Base-by-base conservation (phyloP, 495 filamentous ascomycete species). In the Aspergillus bridgeri region DNA sequence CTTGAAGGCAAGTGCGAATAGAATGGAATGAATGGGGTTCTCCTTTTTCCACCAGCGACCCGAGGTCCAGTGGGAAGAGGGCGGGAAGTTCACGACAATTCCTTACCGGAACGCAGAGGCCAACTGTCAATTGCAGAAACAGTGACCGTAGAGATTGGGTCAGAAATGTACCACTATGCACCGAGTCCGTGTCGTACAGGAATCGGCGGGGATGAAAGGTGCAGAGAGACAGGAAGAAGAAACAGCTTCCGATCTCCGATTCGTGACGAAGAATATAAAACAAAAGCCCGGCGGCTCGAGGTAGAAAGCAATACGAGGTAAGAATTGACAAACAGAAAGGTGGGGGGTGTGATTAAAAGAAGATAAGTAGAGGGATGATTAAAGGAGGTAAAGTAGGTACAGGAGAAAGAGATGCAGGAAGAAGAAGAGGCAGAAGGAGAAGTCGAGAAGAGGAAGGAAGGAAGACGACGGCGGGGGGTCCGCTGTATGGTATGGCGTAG, bases 381-480 rank as follows among this genome's bases (percentile, higher is more conserved):
- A 51, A 44, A 53, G 22, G 29, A 54, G 43, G 25, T 22, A 42
- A 38, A 47, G 49, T 48, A 29, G 60, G 46, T 44, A 50, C 38
- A 53, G 22, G 6, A 53, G 43, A 56, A 53, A 25, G 33, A 48
- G 59, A 58, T n/a, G n/a, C n/a, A n/a, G n/a, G n/a, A n/a, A 56
- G 50, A 43, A 63, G 53, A 46, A 48, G 51, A 48, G 43, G 22
- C 55, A n/a, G n/a, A n/a, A n/a, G 50, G 9, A 50, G 51, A 51
- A 58, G 51, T 60, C 58, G 48, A 59, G 49, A 50, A 59, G 59
- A 58, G 66, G 65, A 66, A 58, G 61, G 62, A 58, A 69, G 57
- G 64, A 59, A 60, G 59, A 58, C 64, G 63, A 66, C 56, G 61
- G 62, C 50, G 21, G 38, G 25, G 33, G 29, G 47, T 3, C 7